These are phyloP conservation scores for Penicillium argentinense DNA, from an alignment of 495 filamentous ascomycete genomes.

Conservation along the genomic window DNA sequence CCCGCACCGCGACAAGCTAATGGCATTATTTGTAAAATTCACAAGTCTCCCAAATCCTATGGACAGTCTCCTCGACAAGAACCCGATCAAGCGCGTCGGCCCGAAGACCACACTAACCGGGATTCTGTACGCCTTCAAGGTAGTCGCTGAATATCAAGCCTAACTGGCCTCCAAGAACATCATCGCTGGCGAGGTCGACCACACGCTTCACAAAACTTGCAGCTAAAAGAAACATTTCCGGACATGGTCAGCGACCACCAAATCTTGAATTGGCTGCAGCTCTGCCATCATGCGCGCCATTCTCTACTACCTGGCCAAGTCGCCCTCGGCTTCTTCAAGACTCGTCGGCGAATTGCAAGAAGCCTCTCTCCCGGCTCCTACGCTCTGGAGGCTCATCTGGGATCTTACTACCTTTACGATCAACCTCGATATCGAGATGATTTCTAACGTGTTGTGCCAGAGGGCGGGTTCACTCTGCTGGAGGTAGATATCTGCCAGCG, in stretches of 20 bases:
- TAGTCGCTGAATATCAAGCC: constrained; percentile 21
- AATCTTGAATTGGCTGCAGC: constrained; percentile 26
- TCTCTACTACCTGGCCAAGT: constrained; percentile 25
- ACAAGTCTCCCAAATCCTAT: constrained; percentile 46
- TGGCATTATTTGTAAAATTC: too few relatives aligned
- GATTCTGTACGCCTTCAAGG: constrained; percentile 22
- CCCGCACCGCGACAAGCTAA: too few relatives aligned
- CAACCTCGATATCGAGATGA: constrained; percentile 61
- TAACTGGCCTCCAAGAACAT: constrained; percentile 13
- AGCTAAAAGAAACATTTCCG: constrained; percentile 18
- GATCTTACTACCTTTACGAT: constrained; percentile 36
- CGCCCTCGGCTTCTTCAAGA: constrained; percentile 7
- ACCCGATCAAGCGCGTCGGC: constrained; percentile 36
- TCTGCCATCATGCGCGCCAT: constrained; percentile 21
- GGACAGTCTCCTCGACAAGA: constrained; percentile 47
- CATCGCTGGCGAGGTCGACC: constrained; percentile 10
- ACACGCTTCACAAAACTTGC: constrained; percentile 24
- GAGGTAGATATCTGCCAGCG: constrained; percentile 48
- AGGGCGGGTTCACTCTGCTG: constrained; percentile 50
- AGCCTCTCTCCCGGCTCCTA: constrained; percentile 9
- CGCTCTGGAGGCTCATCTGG: constrained; percentile 15
- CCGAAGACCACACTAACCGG: constrained; percentile 25
- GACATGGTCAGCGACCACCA: constrained; percentile 23
- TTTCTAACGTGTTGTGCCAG: constrained; percentile 63
- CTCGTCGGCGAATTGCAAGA: constrained; percentile 18